Conservation (phyloP, 345 rosid genomes). For the Populus simonii region DNA sequence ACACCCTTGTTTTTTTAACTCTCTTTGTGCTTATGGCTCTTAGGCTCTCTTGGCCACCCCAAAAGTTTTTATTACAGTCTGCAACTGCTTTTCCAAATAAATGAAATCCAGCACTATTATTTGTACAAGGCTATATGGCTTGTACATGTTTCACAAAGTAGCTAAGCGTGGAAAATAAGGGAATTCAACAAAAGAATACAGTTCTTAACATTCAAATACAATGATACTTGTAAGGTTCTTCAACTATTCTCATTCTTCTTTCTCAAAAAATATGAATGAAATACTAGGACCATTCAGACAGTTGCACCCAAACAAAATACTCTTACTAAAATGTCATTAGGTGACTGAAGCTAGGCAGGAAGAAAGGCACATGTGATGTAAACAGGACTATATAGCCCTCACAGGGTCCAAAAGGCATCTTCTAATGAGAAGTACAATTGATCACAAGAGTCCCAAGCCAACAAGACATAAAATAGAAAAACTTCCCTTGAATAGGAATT, state of each 20-base stretch:
- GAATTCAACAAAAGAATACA: not conserved
- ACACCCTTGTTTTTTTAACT: no score
- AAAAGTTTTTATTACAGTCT: no score
- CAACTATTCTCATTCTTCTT: not conserved
- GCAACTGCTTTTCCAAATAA: not conserved
- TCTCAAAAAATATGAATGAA: not conserved
- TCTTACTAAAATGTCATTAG: no score
- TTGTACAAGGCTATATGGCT: not conserved
- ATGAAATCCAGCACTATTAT: not conserved
- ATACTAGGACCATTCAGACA: not conserved
- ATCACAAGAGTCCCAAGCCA: not conserved
- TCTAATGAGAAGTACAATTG: not conserved
- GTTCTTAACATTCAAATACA: not conserved
- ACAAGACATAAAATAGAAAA: not conserved
- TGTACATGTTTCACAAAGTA: conserved; percentile 2
- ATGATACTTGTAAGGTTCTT: not conserved
- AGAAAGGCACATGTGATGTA: conserved; percentile 1
- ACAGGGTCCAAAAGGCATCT: not conserved
- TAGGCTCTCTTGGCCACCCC: no score
- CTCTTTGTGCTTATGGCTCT: no score
- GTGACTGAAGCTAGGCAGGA: not conserved
- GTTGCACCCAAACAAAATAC: not conserved
- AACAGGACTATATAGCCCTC: not conserved
- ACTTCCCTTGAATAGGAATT: not conserved
- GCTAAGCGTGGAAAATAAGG: not conserved